Conservation (phyloP, 2,329 filamentous ascomycete genomes). For the Cordyceps cicadae region DNA sequence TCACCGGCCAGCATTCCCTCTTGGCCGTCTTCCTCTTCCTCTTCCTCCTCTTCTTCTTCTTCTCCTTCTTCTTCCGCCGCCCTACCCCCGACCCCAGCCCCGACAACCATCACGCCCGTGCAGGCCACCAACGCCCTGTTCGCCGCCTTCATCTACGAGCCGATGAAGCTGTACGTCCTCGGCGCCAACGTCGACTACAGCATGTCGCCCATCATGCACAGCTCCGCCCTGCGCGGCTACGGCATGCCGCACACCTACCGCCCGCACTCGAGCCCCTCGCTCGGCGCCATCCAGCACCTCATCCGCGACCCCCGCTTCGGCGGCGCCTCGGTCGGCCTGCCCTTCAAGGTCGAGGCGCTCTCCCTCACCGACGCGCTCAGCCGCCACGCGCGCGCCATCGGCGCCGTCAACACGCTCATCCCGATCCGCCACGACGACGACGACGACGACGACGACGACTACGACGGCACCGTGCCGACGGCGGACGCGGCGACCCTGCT, state of each 20-base stretch:
- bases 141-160: constrained; percentile 56
- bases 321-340: constrained; percentile 62
- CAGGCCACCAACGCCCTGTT: constrained; percentile 60
- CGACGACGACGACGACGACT: too few species aligned
- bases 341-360: constrained; percentile 69
- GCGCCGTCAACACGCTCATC: constrained; percentile 68
- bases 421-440: constrained; percentile 58
- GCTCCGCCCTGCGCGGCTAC: constrained; percentile 56
- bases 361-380: constrained; percentile 61
- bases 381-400: constrained; percentile 64
- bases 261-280: constrained; percentile 53
- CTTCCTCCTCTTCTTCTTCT: too few species aligned
- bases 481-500: constrained; percentile 44
- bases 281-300: constrained; percentile 56
- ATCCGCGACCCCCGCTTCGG: constrained; percentile 61
- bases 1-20: too few species aligned
- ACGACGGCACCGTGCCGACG: constrained; percentile 48
- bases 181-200: constrained; percentile 66
- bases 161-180: constrained; percentile 65
- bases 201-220: constrained; percentile 71
- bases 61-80: too few species aligned
- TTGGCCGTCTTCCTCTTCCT: too few species aligned
- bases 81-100: too few species aligned
- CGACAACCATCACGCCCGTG: constrained; percentile 43
- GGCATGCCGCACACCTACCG: constrained; percentile 62